Evolutionary conservation across 169 alveolate species (phyloP).

Genomic region (Eimeria praecox): DNA sequence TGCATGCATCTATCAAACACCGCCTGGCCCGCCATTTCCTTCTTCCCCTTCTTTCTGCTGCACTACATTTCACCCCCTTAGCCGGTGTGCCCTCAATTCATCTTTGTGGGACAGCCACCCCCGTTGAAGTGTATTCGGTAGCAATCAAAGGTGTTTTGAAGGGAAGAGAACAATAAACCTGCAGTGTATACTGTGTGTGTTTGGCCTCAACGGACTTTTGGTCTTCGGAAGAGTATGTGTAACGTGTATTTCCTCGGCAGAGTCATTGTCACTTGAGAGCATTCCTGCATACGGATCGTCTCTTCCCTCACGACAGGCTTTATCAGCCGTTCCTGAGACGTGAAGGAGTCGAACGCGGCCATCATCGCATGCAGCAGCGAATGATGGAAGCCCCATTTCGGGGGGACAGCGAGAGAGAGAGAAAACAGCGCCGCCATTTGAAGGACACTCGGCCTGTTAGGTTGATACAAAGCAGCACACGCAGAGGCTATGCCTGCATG

Average conservation of each 20-base stretch:
- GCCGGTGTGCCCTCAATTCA: not conserved
- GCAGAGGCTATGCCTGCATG: not conserved
- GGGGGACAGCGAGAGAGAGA: constrained; percentile 59
- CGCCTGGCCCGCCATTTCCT: no score
- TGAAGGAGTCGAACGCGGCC: constrained; percentile 80
- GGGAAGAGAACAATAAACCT: not conserved
- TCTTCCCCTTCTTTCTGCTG: not conserved
- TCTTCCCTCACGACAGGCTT: constrained; percentile 6
- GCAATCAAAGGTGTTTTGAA: not conserved
- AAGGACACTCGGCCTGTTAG: constrained; percentile 65
- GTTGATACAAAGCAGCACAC: not conserved
- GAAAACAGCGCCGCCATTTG: constrained; percentile 77
- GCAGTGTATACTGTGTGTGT: not conserved
- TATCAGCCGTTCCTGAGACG: constrained; percentile 53
- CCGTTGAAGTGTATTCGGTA: not conserved
- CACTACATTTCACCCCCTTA: not conserved
- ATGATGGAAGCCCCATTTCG: constrained; percentile 11
- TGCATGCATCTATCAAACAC: not conserved
- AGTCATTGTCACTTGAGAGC: not conserved
- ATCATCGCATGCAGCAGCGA: constrained; percentile 82
- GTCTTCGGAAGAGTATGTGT: constrained; percentile 65
- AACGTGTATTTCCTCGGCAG: constrained; percentile 12
- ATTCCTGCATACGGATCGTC: not conserved
- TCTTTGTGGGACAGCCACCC: not conserved
- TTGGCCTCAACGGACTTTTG: not conserved